Evolutionary conservation across 805 yeast species (phyloP).

Genomic region (Teunomyces lycoperdinae): DNA sequence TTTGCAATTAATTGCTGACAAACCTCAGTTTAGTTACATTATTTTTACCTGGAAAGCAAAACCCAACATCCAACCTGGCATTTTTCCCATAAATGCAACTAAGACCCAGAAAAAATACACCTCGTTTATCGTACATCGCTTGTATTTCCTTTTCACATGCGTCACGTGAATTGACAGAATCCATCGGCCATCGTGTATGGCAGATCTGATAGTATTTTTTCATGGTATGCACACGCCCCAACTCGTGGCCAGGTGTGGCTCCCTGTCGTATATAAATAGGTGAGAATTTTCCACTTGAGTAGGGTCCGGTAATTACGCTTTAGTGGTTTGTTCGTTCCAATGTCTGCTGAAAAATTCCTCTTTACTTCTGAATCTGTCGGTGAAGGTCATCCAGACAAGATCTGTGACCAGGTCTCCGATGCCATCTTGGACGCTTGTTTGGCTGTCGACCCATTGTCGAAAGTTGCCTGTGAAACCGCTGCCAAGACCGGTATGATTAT

Average conservation of each 20-base stretch:
- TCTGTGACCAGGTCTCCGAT: constrained; percentile 98
- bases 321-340: not conserved
- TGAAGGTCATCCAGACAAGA: constrained; percentile 94
- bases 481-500: constrained; percentile 99
- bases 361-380: constrained; percentile 89
- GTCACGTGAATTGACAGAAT: constrained; percentile 2
- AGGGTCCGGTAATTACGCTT: not conserved
- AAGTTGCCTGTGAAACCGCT: constrained; percentile 99
- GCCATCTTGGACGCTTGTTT: constrained; percentile 98
- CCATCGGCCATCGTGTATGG: not conserved
- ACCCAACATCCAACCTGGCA: too few relatives aligned
- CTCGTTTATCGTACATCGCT: not conserved
- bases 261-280: constrained; percentile 1
- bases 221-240: not conserved
- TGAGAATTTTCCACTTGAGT: not conserved
- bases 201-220: not conserved
- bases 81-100: not conserved
- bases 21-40: too few relatives aligned
- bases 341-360: constrained; percentile 43
- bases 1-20: too few relatives aligned
- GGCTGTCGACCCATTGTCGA: constrained; percentile 91
- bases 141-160: not conserved
- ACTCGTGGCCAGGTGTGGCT: constrained; percentile 4
- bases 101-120: not conserved
- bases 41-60: too few relatives aligned